Conservation (phyloP, 805 yeast genomes). For the Pichia paraexigua region DNA sequence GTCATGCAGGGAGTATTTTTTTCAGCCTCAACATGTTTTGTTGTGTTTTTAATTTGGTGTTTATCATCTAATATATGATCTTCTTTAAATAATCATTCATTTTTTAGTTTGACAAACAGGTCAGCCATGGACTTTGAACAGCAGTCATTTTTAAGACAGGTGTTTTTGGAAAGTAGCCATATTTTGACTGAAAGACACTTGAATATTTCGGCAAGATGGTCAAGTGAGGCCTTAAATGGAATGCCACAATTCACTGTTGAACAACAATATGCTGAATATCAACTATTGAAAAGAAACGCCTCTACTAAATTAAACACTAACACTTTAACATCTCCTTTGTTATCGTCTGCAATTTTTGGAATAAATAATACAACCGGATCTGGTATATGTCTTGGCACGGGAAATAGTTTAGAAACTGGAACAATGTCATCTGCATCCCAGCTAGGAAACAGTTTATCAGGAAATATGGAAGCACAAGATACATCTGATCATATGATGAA, state of each 20-base stretch:
- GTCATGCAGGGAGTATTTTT: background rate
- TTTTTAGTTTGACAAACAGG: background rate
- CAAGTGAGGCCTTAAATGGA: slow-evolving; percentile 11
- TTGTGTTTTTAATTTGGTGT: background rate
- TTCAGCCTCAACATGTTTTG: background rate
- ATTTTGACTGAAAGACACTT: slow-evolving; percentile 10
- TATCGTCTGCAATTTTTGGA: slow-evolving; percentile 4
- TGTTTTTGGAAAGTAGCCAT: slow-evolving; percentile 1
- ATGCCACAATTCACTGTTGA: slow-evolving; percentile 4
- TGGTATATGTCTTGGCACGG: background rate
- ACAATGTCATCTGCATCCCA: background rate
- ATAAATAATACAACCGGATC: background rate
- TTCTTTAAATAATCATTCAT: background rate
- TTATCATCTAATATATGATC: background rate
- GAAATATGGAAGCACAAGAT: background rate
- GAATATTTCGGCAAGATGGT: slow-evolving; percentile 12
- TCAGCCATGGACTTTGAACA: slow-evolving; percentile 9
- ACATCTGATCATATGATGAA: background rate
- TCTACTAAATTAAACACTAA: background rate
- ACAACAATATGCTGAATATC: slow-evolving; percentile 9
- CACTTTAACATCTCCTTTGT: slow-evolving; percentile 4
- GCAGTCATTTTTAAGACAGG: background rate
- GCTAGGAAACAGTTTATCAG: background rate
- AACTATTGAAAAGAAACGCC: slow-evolving; percentile 1
- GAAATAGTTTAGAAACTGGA: background rate